phyloP scores from a whole-genome alignment of 192 early-diverging fungal species.

The Cladochytrium replicatum region DNA sequence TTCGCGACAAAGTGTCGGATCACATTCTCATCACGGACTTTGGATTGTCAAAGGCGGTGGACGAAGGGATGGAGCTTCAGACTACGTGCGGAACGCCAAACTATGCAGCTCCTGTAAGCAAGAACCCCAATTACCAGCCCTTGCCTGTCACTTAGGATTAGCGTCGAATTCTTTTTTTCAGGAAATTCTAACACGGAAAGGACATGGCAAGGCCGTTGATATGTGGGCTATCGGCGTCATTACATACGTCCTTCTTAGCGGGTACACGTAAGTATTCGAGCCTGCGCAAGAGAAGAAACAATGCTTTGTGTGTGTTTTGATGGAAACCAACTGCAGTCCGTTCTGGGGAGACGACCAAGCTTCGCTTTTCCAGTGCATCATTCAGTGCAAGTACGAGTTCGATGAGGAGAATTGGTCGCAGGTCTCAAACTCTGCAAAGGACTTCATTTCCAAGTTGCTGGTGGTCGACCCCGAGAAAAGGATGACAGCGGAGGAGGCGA shows the following conservation, averaged over 20 bases:
- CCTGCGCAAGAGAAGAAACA: constrained; percentile 9
- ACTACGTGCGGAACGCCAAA: constrained; percentile 53
- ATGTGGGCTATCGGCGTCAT: constrained; percentile 71
- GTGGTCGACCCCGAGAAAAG: constrained; percentile 60
- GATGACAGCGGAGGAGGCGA: constrained; percentile 30
- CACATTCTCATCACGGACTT: constrained; percentile 60
- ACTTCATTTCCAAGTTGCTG: constrained; percentile 62
- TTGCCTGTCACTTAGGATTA: no score
- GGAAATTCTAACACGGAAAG: constrained; percentile 56
- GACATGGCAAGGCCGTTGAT: constrained; percentile 57
- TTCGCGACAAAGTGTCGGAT: constrained; percentile 33
- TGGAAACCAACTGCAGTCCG: constrained; percentile 9
- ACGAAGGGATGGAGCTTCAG: constrained; percentile 45
- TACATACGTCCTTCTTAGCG: constrained; percentile 40
- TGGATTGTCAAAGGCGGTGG: constrained; percentile 58
- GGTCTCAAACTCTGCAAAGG: constrained; percentile 66
- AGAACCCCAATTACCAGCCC: background rate
- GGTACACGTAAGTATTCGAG: constrained; percentile 35
- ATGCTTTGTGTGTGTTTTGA: no score
- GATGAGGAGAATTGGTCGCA: constrained; percentile 38
- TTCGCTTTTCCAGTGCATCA: constrained; percentile 55
- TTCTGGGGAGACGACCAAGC: constrained; percentile 43
- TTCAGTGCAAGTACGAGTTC: constrained; percentile 55
- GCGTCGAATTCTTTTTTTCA: constrained; percentile 13
- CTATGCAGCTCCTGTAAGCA: constrained; percentile 23